Percentiles rank a stretch among this genome's conserved stretches.
Evolutionary conservation across 108 stramenopile genomes (phyloP).

Genomic region (Heterococcus sp.): DNA sequence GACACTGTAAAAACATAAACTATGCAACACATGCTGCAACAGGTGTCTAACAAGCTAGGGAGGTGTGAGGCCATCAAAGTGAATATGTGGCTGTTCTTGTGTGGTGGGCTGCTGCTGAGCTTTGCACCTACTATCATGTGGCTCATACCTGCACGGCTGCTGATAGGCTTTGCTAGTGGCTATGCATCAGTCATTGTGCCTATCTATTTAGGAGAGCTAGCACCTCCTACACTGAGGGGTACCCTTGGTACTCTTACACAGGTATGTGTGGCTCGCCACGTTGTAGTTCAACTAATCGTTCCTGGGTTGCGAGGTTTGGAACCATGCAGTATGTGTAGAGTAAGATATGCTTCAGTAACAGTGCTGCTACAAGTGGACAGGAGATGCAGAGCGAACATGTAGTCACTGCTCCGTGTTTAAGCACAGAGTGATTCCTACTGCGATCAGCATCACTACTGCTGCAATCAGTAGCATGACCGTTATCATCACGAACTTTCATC

Average conservation of each 20-base stretch:
- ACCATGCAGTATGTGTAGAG: no score
- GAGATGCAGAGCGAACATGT: no score
- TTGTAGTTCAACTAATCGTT: no score
- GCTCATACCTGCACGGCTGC: conserved; percentile 73
- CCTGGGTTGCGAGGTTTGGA: no score
- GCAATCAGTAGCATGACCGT: no score
- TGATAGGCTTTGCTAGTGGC: conserved; percentile 84
- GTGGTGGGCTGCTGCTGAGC: conserved; percentile 41
- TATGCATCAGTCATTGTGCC: conserved; percentile 82
- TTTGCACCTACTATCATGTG: conserved; percentile 66
- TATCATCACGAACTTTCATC: no score
- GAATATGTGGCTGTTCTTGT: conserved; percentile 51
- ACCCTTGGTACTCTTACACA: conserved; percentile 92
- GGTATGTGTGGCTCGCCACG: no score
- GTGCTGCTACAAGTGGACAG: no score
- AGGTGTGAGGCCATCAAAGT: conserved; percentile 43
- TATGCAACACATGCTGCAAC: not conserved
- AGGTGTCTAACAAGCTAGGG: conserved; percentile 38
- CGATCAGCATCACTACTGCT: no score
- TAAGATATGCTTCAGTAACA: no score
- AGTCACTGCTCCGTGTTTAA: no score
- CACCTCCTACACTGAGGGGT: conserved; percentile 86
- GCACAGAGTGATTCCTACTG: no score
- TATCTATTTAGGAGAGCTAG: conserved; percentile 89
- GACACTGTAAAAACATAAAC: not conserved